These are phyloP conservation scores for Rhodomyrtus tomentosa DNA, from an alignment of 345 rosid species.

Conservation along the genomic window DNA sequence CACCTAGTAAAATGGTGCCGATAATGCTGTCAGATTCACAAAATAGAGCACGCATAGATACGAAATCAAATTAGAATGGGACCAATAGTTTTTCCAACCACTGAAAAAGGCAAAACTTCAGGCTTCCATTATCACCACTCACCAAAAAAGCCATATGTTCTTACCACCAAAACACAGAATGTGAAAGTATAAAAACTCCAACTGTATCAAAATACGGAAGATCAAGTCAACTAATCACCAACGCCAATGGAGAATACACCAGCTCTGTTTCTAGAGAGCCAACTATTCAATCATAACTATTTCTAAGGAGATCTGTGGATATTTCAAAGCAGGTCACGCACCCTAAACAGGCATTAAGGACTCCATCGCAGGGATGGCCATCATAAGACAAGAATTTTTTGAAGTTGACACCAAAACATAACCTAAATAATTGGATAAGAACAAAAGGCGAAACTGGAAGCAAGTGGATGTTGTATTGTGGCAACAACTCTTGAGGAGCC, in stretches of 20 bases:
- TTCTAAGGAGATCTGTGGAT: neutral
- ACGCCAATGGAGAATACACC: neutral
- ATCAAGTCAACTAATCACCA: neutral
- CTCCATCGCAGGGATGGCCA: neutral
- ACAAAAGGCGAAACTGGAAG: neutral
- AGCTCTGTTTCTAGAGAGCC: neutral
- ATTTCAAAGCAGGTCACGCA: neutral
- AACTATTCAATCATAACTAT: neutral
- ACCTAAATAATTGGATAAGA: neutral
- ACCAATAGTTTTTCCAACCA: neutral
- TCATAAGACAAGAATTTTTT: too few relatives aligned
- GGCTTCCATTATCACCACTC: neutral
- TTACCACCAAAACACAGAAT: neutral
- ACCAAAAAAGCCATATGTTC: neutral
- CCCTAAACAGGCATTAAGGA: neutral
- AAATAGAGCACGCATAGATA: neutral
- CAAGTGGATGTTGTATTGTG: neutral
- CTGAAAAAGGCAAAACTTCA: neutral
- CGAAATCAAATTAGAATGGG: neutral
- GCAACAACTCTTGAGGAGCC: neutral
- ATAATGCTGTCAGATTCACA: neutral
- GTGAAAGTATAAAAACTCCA: neutral
- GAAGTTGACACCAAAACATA: too few relatives aligned
- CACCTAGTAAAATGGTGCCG: constrained; percentile 28
- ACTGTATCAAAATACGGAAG: neutral